phyloP scores from a whole-genome alignment of 1,284 basidiomycete species.

The Clitocybe nebularis region DNA sequence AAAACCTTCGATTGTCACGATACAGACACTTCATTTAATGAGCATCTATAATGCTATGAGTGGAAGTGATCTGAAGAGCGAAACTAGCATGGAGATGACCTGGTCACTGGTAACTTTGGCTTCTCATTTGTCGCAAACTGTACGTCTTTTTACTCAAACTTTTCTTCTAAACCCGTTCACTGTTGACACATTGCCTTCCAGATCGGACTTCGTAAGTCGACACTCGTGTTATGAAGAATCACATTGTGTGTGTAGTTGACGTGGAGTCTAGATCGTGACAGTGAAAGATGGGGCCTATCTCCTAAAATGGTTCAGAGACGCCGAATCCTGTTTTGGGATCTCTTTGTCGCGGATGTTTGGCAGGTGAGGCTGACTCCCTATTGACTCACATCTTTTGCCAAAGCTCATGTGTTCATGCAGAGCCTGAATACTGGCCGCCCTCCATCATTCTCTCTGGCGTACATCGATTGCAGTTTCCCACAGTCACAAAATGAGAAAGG shows the following conservation, averaged over 20 bases:
- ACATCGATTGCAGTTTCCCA: slow-evolving; percentile 54
- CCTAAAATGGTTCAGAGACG: slow-evolving; percentile 50
- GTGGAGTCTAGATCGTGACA: slow-evolving; percentile 62
- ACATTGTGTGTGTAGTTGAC: too few species aligned
- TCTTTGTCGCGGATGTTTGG: slow-evolving; percentile 50
- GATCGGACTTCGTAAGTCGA: slow-evolving; percentile 60
- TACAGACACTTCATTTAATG: slow-evolving; percentile 59
- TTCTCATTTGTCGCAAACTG: slow-evolving; percentile 55
- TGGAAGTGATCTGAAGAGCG: slow-evolving; percentile 33
- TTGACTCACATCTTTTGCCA: background rate
- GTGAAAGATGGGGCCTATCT: slow-evolving; percentile 48
- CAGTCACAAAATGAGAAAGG: slow-evolving; percentile 27
- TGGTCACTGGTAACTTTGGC: slow-evolving; percentile 57
- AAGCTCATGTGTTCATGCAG: slow-evolving; percentile 25
- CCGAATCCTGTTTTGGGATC: slow-evolving; percentile 56
- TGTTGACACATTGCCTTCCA: slow-evolving; percentile 24
- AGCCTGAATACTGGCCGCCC: slow-evolving; percentile 61
- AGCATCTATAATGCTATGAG: slow-evolving; percentile 52
- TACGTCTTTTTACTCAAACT: too few species aligned
- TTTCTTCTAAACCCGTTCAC: too few species aligned
- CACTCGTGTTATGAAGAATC: too few species aligned
- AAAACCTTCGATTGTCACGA: slow-evolving; percentile 61
- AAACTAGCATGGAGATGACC: slow-evolving; percentile 57
- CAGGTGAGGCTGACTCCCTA: slow-evolving; percentile 29
- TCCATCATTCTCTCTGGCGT: slow-evolving; percentile 54